Conservation (phyloP, 2,329 filamentous ascomycete genomes). For the Cordyceps cateniannulata region DNA sequence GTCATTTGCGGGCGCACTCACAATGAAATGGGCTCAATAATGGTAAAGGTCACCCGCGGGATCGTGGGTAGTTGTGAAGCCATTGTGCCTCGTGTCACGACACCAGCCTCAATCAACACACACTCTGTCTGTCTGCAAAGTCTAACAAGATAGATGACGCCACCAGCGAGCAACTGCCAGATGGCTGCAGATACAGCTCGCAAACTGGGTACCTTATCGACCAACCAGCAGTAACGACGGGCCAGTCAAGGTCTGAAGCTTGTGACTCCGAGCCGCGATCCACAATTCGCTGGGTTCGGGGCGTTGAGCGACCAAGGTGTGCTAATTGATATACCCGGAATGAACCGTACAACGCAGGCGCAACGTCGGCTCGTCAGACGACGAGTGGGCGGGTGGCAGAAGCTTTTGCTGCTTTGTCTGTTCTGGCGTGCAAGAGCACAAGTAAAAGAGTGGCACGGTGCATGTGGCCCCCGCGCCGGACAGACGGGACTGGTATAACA, state of each 20-base stretch:
- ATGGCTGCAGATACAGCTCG: constrained; percentile 4
- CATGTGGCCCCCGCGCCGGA: constrained; percentile 4
- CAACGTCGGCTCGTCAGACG: constrained; percentile 2
- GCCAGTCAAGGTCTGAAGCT: constrained; percentile 3
- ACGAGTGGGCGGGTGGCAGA: not conserved
- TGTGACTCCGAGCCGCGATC: constrained; percentile 13
- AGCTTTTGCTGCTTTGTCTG: not conserved
- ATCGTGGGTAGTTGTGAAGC: constrained; percentile 55
- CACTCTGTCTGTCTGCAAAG: not conserved
- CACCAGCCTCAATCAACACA: not conserved
- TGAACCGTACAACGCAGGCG: constrained; percentile 5
- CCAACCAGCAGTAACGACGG: not conserved
- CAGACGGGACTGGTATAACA: constrained; percentile 6
- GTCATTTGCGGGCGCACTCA: constrained; percentile 31
- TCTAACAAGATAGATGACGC: constrained; percentile 9
- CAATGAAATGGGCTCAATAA: constrained; percentile 64
- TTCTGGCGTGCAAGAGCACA: not conserved
- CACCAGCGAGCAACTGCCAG: constrained; percentile 7
- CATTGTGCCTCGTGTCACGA: constrained; percentile 34
- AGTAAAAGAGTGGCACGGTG: not conserved
- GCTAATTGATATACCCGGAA: not conserved
- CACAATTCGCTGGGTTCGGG: constrained; percentile 14
- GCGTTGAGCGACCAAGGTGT: not conserved
- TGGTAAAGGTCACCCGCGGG: constrained; percentile 59
- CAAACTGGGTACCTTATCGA: constrained; percentile 9